phyloP scores from a whole-genome alignment of 306 rosid species.

The Amphicarpaea edgeworthii region DNA sequence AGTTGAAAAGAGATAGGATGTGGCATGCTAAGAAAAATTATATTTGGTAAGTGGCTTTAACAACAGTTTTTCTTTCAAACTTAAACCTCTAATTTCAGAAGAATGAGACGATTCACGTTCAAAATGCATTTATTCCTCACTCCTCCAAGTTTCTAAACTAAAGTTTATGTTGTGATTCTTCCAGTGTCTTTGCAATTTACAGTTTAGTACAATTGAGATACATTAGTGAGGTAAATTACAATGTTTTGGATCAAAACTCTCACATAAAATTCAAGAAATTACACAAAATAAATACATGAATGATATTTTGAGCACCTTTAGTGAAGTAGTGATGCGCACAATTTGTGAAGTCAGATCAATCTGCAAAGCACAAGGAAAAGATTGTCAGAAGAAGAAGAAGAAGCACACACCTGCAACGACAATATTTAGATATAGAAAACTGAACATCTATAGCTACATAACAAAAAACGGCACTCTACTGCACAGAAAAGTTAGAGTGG shows the following conservation, averaged over 20 bases:
- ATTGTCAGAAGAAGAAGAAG: conserved; percentile 41
- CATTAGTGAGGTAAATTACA: neutral
- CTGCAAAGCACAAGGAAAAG: conserved; percentile 55
- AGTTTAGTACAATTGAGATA: conserved; percentile 10
- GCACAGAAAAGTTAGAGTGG: neutral
- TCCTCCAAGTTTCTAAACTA: conserved; percentile 13
- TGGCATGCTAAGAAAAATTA: neutral
- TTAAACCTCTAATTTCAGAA: neutral
- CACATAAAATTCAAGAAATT: conserved; percentile 19
- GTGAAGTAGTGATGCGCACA: conserved; percentile 76
- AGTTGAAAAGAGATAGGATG: conserved; percentile 4
- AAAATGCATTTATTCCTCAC: conserved; percentile 7
- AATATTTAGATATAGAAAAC: neutral
- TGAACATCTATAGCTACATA: neutral
- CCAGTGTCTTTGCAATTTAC: neutral
- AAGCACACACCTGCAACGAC: conserved; percentile 1
- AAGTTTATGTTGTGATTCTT: conserved; percentile 23
- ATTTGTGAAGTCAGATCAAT: conserved; percentile 90
- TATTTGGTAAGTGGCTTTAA: neutral
- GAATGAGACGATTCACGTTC: neutral
- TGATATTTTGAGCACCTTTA: conserved; percentile 63
- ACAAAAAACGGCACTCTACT: neutral
- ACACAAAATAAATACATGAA: neutral
- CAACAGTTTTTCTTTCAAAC: conserved; percentile 24
- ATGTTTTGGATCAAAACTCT: conserved; percentile 10